Percentiles rank a stretch among this genome's conserved stretches.
phyloP scores from a whole-genome alignment of 2,329 filamentous ascomycete genomes.

The Leptographium lundbergii region DNA sequence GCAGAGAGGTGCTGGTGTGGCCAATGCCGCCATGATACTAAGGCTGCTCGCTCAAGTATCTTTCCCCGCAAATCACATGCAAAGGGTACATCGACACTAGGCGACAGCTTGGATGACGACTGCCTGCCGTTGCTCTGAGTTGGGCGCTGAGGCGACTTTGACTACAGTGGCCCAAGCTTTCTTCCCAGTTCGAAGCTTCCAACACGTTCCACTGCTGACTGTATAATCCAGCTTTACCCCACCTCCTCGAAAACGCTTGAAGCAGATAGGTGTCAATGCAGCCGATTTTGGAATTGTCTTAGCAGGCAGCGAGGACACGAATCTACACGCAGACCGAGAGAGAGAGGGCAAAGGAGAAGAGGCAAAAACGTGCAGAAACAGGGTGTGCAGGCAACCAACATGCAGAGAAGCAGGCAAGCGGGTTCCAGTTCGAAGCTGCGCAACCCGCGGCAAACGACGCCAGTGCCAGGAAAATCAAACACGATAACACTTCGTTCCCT shows the following conservation, averaged over 20 bases:
- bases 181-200: constrained; percentile 12
- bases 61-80: neutral
- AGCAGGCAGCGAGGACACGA: too few relatives aligned
- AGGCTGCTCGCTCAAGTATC: constrained; percentile 3
- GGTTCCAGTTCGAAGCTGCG: neutral
- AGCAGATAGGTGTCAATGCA: neutral
- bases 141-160: neutral
- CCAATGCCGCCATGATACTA: neutral
- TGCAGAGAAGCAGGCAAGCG: neutral
- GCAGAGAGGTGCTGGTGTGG: neutral
- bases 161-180: constrained; percentile 11
- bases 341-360: neutral
- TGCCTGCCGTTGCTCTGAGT: neutral
- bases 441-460: neutral
- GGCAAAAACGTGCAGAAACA: neutral
- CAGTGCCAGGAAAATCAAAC: neutral
- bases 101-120: constrained; percentile 22
- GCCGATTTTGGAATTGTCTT: too few relatives aligned
- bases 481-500: neutral
- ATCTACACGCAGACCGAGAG: neutral
- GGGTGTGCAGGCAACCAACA: too few relatives aligned
- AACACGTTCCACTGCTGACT: constrained; percentile 15
- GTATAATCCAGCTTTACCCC: neutral
- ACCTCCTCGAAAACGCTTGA: neutral
- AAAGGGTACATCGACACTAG: constrained; percentile 11